Evolutionary conservation across 257 asterid species (phyloP).

Genomic region (Nicotiana obtusifolia): DNA sequence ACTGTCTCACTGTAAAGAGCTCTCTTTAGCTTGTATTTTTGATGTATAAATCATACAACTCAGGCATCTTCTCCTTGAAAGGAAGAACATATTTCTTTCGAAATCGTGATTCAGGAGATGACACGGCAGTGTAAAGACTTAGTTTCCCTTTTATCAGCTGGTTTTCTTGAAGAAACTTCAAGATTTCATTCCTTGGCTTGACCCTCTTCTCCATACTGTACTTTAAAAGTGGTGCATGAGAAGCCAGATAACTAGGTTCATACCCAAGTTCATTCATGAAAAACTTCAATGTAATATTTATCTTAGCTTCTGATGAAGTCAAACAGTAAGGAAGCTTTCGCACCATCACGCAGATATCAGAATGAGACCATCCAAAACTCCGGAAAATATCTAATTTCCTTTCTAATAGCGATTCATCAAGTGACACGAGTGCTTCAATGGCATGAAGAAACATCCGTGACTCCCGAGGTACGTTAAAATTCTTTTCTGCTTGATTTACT

Average conservation of each 20-base stretch:
- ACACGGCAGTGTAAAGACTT: not conserved
- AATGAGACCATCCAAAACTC: slow-evolving; percentile 22
- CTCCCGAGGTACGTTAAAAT: slow-evolving; percentile 14
- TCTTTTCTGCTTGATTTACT: slow-evolving; percentile 7
- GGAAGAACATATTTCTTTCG: slow-evolving; percentile 11
- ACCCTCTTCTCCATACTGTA: slow-evolving; percentile 9
- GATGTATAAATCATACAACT: slow-evolving; percentile 1
- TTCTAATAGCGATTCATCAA: not conserved
- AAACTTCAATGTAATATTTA: not conserved
- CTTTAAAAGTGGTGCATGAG: not conserved
- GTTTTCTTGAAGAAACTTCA: slow-evolving; percentile 10
- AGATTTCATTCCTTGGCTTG: slow-evolving; percentile 3
- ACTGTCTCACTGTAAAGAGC: not conserved
- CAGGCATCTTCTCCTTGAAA: slow-evolving; percentile 15
- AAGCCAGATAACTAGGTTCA: not conserved
- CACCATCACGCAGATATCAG: slow-evolving; percentile 7
- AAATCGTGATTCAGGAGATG: not conserved
- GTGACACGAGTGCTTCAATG: not conserved
- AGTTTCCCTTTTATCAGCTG: not conserved
- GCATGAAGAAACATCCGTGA: slow-evolving; percentile 19
- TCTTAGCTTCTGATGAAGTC: slow-evolving; percentile 1
- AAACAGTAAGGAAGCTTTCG: slow-evolving; percentile 7
- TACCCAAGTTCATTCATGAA: slow-evolving; percentile 8
- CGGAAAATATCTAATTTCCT: slow-evolving; percentile 8
- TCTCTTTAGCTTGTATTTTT: not conserved